Evolutionary conservation across 176 grass and related monocot species (phyloP).

Genomic region (Luzula sylvatica): DNA sequence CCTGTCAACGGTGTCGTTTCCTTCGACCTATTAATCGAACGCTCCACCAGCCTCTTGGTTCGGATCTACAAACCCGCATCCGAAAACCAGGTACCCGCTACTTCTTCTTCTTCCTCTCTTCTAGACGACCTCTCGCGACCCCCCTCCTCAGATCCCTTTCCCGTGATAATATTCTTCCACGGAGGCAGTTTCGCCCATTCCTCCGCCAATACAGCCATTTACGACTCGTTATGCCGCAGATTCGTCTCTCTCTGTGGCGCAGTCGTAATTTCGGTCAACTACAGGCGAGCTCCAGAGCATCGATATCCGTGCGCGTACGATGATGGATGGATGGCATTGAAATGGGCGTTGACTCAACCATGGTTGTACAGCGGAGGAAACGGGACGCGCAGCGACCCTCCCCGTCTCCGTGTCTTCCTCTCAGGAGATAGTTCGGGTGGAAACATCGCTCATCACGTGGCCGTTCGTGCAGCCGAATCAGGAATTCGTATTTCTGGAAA

Average conservation of each 20-base stretch:
- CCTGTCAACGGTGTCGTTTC: slow-evolving; percentile 61
- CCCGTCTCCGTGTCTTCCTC: slow-evolving; percentile 57
- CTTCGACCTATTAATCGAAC: slow-evolving; percentile 72
- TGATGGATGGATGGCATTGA: slow-evolving; percentile 75
- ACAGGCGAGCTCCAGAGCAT: slow-evolving; percentile 77
- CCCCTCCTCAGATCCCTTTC: slow-evolving; percentile 52
- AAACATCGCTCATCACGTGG: slow-evolving; percentile 97
- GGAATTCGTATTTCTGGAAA: slow-evolving; percentile 70
- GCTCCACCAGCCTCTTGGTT: slow-evolving; percentile 44
- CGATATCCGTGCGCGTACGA: slow-evolving; percentile 88
- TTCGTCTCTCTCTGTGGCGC: slow-evolving; percentile 62
- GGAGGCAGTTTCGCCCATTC: slow-evolving; percentile 98
- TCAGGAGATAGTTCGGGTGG: slow-evolving; percentile 90
- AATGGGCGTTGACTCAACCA: slow-evolving; percentile 60
- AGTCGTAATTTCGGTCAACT: slow-evolving; percentile 84
- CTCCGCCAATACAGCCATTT: slow-evolving; percentile 58
- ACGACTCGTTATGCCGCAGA: slow-evolving; percentile 70
- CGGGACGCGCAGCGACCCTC: neutral
- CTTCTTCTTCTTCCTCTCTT: slow-evolving; percentile 26
- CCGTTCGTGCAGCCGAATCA: slow-evolving; percentile 52
- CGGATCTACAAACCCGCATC: slow-evolving; percentile 70
- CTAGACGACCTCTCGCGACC: slow-evolving; percentile 41
- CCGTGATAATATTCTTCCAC: slow-evolving; percentile 98
- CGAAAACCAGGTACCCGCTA: neutral
- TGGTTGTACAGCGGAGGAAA: slow-evolving; percentile 61